These are phyloP conservation scores for Aspergillus ellipticus DNA, from an alignment of 495 filamentous ascomycete species.

Conservation along the genomic window DNA sequence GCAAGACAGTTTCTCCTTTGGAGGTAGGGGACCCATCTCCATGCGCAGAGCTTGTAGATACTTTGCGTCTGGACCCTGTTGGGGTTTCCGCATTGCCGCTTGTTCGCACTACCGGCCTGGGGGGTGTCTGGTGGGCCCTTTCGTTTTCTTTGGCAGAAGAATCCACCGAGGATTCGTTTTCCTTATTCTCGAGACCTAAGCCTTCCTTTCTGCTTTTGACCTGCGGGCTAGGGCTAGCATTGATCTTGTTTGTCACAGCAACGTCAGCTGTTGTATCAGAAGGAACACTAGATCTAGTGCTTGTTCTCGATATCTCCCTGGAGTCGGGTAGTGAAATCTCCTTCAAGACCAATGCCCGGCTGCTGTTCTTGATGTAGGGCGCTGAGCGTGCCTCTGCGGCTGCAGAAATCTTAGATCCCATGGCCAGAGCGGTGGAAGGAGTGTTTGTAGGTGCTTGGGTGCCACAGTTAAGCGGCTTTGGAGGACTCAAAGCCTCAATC, in stretches of 20 bases:
- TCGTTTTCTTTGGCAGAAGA: constrained; percentile 12
- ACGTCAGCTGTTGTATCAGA: constrained; percentile 11
- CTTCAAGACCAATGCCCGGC: constrained; percentile 19
- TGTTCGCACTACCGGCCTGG: constrained; percentile 18
- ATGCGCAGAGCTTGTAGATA: constrained; percentile 14
- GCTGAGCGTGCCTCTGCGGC: constrained; percentile 32
- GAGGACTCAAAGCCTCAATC: constrained; percentile 41
- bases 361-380: constrained; percentile 24
- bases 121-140: constrained; percentile 13
- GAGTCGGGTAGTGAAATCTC: constrained; percentile 25
- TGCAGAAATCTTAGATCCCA: constrained; percentile 25
- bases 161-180: constrained; percentile 20
- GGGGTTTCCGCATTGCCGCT: constrained; percentile 21
- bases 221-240: constrained; percentile 31
- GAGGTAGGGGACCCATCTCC: constrained; percentile 13
- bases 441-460: constrained; percentile 43
- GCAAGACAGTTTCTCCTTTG: constrained; percentile 13
- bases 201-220: constrained; percentile 44
- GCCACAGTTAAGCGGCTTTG: constrained; percentile 29
- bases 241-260: constrained; percentile 19
- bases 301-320: constrained; percentile 33
- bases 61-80: constrained; percentile 14
- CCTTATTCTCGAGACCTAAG: constrained; percentile 18
- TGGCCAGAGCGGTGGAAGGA: constrained; percentile 27
- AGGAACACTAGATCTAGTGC: constrained; percentile 22